Evolutionary conservation across 208 protist genomes (phyloP).

Genomic region (Leptomonas seymouri): DNA sequence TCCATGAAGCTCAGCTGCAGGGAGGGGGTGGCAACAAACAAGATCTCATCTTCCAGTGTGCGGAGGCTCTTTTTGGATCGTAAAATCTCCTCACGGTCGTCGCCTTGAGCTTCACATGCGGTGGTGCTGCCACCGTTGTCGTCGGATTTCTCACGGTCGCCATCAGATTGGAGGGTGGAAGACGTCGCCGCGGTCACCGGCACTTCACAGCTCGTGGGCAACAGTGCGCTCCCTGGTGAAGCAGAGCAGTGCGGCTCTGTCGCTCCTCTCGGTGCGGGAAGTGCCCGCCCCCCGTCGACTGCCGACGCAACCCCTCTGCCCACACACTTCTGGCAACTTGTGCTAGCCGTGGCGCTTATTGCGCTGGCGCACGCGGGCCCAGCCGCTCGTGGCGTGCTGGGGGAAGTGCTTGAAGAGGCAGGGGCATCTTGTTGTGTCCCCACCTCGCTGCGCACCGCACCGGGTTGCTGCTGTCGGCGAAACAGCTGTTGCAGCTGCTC

Average conservation of each 20-base stretch:
- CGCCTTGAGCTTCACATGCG: not conserved
- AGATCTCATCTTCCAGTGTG: not conserved
- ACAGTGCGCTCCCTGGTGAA: not conserved
- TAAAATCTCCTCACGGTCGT: not conserved
- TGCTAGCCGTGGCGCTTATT: too few species aligned
- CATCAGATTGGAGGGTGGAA: not conserved
- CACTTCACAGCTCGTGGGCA: not conserved
- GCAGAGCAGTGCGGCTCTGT: not conserved
- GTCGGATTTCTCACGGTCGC: not conserved
- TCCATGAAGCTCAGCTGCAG: conserved; percentile 29
- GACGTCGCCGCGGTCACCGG: not conserved
- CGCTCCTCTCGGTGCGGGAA: too few species aligned
- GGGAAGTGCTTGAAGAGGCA: not conserved
- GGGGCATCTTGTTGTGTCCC: not conserved
- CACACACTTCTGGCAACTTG: too few species aligned
- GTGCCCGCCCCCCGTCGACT: too few species aligned
- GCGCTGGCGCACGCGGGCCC: too few species aligned
- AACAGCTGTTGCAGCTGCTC: conserved; percentile 14
- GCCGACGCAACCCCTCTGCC: too few species aligned
- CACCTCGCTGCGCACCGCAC: not conserved
- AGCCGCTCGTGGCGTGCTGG: too few species aligned
- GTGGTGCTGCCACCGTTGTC: not conserved
- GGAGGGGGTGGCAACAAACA: conserved; percentile 4
- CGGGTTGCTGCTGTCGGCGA: not conserved
- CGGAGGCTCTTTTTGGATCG: not conserved